Conservation (phyloP, 2,329 filamentous ascomycete species). For the Macrophomina phaseolina region DNA sequence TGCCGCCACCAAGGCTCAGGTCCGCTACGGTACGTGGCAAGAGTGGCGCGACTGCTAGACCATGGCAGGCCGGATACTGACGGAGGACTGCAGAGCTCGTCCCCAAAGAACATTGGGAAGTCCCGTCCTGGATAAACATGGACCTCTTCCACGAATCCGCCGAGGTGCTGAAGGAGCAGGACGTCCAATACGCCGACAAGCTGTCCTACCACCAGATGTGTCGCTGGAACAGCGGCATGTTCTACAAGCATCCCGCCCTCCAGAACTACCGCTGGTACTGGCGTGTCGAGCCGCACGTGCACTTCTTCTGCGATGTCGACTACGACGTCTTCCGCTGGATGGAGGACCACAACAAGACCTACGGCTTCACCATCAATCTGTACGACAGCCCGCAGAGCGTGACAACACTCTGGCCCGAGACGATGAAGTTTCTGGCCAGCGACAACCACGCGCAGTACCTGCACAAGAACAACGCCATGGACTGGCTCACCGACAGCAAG, state of each 20-base stretch:
- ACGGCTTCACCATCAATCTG: constrained; percentile 97
- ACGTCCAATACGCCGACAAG: constrained; percentile 89
- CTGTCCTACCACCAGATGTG: constrained; percentile 99
- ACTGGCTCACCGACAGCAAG: constrained; percentile 81
- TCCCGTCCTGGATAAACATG: constrained; percentile 89
- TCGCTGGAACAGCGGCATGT: constrained; percentile 97
- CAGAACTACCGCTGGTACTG: constrained; percentile 89
- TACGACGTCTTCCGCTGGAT: constrained; percentile 99
- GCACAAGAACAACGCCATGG: constrained; percentile 81
- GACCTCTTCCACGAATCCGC: constrained; percentile 86
- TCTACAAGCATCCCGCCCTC: constrained; percentile 94
- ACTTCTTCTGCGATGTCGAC: constrained; percentile 98
- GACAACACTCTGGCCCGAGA: constrained; percentile 92
- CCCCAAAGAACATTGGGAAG: constrained; percentile 92
- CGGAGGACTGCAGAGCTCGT: constrained; percentile 69
- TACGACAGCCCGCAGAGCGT: constrained; percentile 91
- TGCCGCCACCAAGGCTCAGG: constrained; percentile 85
- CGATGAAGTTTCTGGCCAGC: constrained; percentile 78
- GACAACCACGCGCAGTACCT: constrained; percentile 78
- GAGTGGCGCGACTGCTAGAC: not conserved
- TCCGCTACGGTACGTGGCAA: constrained; percentile 70
- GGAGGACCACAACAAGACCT: constrained; percentile 98
- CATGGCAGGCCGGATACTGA: constrained; percentile 34
- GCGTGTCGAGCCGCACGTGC: constrained; percentile 97
- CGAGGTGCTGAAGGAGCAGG: constrained; percentile 78